Percentiles rank a stretch among this genome's conserved stretches.
phyloP scores from a whole-genome alignment of 2,329 filamentous ascomycete genomes.

The Elsinoe batatas region DNA sequence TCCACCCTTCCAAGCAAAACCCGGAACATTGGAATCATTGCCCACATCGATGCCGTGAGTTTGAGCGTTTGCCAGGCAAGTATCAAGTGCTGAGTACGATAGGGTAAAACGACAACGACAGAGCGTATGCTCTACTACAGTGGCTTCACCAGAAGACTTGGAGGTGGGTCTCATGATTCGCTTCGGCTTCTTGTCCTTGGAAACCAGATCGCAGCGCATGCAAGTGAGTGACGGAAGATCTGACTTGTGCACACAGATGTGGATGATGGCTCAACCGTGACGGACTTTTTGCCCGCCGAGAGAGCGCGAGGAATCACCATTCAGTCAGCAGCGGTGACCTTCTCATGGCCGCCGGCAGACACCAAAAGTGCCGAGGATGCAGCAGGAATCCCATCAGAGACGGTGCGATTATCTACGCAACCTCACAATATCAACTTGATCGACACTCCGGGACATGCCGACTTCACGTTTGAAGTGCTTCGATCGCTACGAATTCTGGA shows the following conservation, averaged over 20 bases:
- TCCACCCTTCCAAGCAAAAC: constrained; percentile 35
- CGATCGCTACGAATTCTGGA: constrained; percentile 81
- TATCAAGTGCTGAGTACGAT: constrained; percentile 13
- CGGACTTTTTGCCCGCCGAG: constrained; percentile 91
- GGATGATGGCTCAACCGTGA: constrained; percentile 92
- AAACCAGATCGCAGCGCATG: background rate
- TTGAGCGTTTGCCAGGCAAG: constrained; percentile 14
- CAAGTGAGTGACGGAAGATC: background rate
- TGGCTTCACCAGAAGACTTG: constrained; percentile 76
- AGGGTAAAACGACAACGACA: constrained; percentile 94
- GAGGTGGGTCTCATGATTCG: constrained; percentile 39
- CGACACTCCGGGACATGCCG: constrained; percentile 91
- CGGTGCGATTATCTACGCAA: constrained; percentile 35
- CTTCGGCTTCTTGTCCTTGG: background rate
- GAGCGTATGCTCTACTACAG: constrained; percentile 99
- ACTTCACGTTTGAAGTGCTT: constrained; percentile 94
- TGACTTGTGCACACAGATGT: constrained; percentile 50
- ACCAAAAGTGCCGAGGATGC: constrained; percentile 17
- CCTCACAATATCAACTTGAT: constrained; percentile 79
- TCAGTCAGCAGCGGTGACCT: constrained; percentile 91
- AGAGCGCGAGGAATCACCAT: constrained; percentile 91
- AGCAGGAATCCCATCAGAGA: background rate
- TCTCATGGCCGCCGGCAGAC: constrained; percentile 67
- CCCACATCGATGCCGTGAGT: constrained; percentile 81
- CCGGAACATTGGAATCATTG: constrained; percentile 95